Evolutionary conservation across 352 stramenopile species (phyloP), one percentile per base, ranked within the genome.

Genomic region (Phytophthora pseudosyringae): DNA sequence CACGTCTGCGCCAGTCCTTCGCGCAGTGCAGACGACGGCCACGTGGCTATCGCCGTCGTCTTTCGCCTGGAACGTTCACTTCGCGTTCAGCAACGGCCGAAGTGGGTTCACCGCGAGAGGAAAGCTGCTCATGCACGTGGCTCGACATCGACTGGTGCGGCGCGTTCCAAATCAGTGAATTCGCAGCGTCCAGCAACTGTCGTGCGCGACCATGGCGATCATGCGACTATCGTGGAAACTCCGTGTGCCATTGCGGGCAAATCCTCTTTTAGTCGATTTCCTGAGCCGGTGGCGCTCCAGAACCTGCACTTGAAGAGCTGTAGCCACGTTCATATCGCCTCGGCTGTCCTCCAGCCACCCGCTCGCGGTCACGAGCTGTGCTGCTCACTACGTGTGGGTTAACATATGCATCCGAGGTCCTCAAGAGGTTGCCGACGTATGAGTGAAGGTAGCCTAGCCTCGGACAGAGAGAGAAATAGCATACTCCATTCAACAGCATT

Each of bases 41-140:
- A 62, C 59, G 41, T 67, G 33, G 59, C 62, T 67, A 62, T 10
- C 33, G 10, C 16, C n/a, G 0, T 16, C 59, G 41, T 51, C 50
- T 67, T 53, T 67, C 59, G 59, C 21, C 11, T 26, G 21, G 49
- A 61, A 61, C 40, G 40, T 61, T 67, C 49, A 54, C 38, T 39
- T 51, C 49, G 13, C 31, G 55, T 63, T 62, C 55, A 55, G 5
- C 18, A 61, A 45, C 41, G 21, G 13, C 25, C 35, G 33, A 33
- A 59, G 40, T 67, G 49, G 40, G 39, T 61, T 67, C 50, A 61
- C 32, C 2, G 6, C 16, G 26, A 48, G 8, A 31, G 16, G 32
- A 49, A 46, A 46, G 3, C 18, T 18, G 3, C 21, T 21, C 1
- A 21, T 21, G 21, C 21, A 21, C 21, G 21, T 21, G 21, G 21